phyloP scores from a whole-genome alignment of 1,139 yeast species.

The Kodamaea suecica region DNA sequence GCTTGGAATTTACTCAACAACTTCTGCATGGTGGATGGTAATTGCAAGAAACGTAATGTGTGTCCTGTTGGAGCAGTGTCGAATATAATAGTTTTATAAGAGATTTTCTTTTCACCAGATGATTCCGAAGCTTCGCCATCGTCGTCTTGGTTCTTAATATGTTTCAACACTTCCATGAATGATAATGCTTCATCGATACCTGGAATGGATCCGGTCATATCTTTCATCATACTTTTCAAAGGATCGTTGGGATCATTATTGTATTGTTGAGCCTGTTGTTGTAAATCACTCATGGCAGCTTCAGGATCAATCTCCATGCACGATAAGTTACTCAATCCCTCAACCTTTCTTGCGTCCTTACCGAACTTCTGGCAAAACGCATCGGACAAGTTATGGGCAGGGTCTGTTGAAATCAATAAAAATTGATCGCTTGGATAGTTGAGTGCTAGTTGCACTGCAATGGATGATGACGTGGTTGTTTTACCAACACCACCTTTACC shows the following conservation, averaged over 20 bases:
- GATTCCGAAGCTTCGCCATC: constrained; percentile 27
- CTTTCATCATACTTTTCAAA: constrained; percentile 73
- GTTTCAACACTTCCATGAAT: constrained; percentile 96
- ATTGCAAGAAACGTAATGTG: constrained; percentile 87
- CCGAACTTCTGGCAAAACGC: constrained; percentile 98
- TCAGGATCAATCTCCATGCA: constrained; percentile 99
- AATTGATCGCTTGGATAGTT: constrained; percentile 80
- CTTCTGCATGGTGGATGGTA: constrained; percentile 88
- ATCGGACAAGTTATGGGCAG: constrained; percentile 95
- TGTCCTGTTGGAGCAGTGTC: constrained; percentile 99
- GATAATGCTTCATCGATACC: constrained; percentile 98
- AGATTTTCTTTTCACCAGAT: constrained; percentile 38
- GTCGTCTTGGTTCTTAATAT: constrained; percentile 73
- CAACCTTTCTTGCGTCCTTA: constrained; percentile 91
- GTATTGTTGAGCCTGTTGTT: constrained; percentile 55
- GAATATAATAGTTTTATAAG: constrained; percentile 84
- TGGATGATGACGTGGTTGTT: constrained; percentile 93
- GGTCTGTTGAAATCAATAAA: constrained; percentile 91
- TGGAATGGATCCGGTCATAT: constrained; percentile 91
- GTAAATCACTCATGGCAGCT: constrained; percentile 88
- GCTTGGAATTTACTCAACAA: constrained; percentile 83
- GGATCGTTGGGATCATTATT: constrained; percentile 63
- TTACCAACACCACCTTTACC: constrained; percentile 99
- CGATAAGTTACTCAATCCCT: constrained; percentile 80
- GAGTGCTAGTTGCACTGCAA: constrained; percentile 85